phyloP scores from a whole-genome alignment of 2,329 filamentous ascomycete species.

The Rutstroemia sp. region DNA sequence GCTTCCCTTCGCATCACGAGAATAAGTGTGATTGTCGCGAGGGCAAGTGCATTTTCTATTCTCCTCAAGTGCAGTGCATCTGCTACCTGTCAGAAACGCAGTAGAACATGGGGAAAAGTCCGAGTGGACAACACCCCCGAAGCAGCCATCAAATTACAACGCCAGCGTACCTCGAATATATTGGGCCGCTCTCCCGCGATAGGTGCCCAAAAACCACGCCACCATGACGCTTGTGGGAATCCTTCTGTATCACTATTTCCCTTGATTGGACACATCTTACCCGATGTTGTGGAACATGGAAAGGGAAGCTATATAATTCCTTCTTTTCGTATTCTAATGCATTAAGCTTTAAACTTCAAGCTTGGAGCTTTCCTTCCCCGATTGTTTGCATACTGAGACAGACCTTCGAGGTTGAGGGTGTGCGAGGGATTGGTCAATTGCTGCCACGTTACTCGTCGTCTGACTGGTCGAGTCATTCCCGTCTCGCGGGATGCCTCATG shows the following conservation, averaged over 20 bases:
- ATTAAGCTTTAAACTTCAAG: not conserved
- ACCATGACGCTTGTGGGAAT: not conserved
- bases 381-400: not conserved
- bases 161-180: constrained; percentile 13
- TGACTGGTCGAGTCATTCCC: not conserved
- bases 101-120: constrained; percentile 4
- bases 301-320: constrained; percentile 2
- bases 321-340: not conserved
- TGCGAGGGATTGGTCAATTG: constrained; percentile 12
- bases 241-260: not conserved
- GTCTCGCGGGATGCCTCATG: not conserved
- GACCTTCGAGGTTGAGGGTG: constrained; percentile 9
- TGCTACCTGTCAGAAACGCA: not conserved
- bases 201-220: not conserved
- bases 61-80: not conserved
- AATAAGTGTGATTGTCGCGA: not conserved
- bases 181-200: constrained; percentile 11
- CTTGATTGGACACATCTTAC: constrained; percentile 8
- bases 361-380: not conserved
- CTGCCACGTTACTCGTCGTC: constrained; percentile 14
- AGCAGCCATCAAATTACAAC: constrained; percentile 17
- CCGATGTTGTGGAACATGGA: constrained; percentile 5
- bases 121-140: constrained; percentile 9
- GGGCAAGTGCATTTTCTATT: not conserved
- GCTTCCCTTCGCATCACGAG: not conserved